phyloP scores from a whole-genome alignment of 73 alveolate species.

The Paraurostyla sp. region DNA sequence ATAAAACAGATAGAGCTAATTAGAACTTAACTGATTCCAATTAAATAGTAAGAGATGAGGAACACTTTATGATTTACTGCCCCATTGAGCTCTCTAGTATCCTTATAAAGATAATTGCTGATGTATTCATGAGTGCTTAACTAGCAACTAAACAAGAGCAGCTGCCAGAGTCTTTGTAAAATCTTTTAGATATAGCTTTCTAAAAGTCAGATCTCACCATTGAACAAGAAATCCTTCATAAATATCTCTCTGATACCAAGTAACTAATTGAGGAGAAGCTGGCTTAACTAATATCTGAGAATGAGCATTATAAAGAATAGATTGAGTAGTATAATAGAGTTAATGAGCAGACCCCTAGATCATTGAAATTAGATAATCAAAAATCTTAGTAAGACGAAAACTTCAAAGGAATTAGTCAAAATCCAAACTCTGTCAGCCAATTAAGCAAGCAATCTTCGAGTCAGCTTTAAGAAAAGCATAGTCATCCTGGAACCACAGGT shows the following conservation, averaged over 20 bases:
- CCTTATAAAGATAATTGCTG: background rate
- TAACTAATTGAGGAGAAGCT: background rate
- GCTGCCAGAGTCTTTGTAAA: background rate
- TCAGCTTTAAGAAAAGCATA: too few species aligned
- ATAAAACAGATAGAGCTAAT: too few species aligned
- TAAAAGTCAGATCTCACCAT: conserved; percentile 3
- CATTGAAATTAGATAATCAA: too few species aligned
- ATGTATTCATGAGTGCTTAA: background rate
- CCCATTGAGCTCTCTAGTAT: conserved; percentile 2
- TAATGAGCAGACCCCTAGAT: too few species aligned
- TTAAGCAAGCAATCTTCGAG: too few species aligned
- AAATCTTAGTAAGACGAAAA: too few species aligned
- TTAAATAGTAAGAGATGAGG: conserved; percentile 41
- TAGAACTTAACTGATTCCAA: too few species aligned
- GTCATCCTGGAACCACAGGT: too few species aligned
- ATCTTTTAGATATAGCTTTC: background rate
- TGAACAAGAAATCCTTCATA: conserved; percentile 17
- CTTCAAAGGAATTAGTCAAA: too few species aligned
- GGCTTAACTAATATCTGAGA: background rate
- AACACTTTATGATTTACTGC: conserved; percentile 17
- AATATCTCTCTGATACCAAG: background rate
- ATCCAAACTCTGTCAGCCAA: too few species aligned
- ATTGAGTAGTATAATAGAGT: background rate
- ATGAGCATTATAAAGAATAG: background rate
- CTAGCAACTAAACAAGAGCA: background rate